Evolutionary conservation across 1,284 basidiomycete species (phyloP), one percentile per base, ranked within the genome.

Genomic region (Paramarasmius palmivorus): DNA sequence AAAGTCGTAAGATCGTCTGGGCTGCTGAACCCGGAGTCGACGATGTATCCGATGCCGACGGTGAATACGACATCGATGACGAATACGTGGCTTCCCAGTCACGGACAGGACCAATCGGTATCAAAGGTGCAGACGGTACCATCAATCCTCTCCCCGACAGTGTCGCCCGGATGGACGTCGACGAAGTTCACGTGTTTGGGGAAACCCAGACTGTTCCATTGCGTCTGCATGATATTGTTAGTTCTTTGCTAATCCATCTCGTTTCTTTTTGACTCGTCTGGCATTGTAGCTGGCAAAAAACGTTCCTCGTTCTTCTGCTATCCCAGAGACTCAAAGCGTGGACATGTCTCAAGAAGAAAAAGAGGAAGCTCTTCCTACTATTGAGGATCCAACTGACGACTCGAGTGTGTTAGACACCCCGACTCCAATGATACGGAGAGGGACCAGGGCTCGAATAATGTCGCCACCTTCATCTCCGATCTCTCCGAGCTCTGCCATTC

Each of bases 171-270:
- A 59, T 64, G 49, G 58, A 65, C 25, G 55, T 60, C 32, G 69
- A 63, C 39, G 75, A 79, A 63, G 72, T 73, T 15, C 72, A 77
- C 45, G 86, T 81, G 56, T 72, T 68, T 22, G 86, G 84, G 9
- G 62, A 70, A 34, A 69, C 74, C 3, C 83, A 87, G 59, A 63
- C 63, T 23, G 74, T 83, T 1, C 86, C 85, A 2, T 76, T 72
- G 9, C 74, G 75, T 50, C 73, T 90, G 23, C 74, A 76, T 32
- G 75, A 86, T 54, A 67, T 90, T 57, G 87, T 88, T 58, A 55
- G 73, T 47, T 19, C 23, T 12, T n/a, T 41, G 17, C 9, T 26
- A 46, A 32, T 19, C 53, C 53, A 5, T 49, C 48, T 36, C 15
- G 17, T 40, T 20, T 45, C 52, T 10, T 48, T 35, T n/a, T 38